Percentiles rank a stretch among this genome's conserved stretches.
These are phyloP conservation scores for Capillidium rhysosporum DNA, from an alignment of 371 early-diverging fungal species.

Conservation along the genomic window DNA sequence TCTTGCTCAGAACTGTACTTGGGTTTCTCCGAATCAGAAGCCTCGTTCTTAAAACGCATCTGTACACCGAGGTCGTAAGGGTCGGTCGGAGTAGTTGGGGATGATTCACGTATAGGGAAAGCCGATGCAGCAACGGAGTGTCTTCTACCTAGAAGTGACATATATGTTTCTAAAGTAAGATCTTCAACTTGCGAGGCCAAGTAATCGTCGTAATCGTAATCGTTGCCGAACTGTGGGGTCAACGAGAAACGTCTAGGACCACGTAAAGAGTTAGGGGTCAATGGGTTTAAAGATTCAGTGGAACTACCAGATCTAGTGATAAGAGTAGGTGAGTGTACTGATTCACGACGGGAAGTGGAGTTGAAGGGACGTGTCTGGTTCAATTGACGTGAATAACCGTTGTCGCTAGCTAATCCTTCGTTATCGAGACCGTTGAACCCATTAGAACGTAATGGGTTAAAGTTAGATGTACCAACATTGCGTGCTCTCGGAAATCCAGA, in stretches of 20 bases:
- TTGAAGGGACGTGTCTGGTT: neutral
- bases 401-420: neutral
- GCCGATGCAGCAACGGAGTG: slow-evolving; percentile 7
- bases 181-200: neutral
- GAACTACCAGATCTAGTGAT: neutral
- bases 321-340: neutral
- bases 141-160: neutral
- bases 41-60: neutral
- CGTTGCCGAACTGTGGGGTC: neutral
- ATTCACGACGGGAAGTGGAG: neutral
- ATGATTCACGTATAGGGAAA: slow-evolving; percentile 1
- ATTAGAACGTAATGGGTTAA: neutral
- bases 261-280: neutral
- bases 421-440: neutral
- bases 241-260: neutral
- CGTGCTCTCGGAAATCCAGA: neutral
- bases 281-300: neutral
- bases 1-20: neutral
- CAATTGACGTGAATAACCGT: neutral
- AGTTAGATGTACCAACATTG: neutral
- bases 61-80: neutral
- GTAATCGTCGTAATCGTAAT: slow-evolving; percentile 1
- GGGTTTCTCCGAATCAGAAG: neutral
- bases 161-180: neutral
- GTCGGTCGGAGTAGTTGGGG: neutral